These are phyloP conservation scores for Sesbania bispinosa DNA, from an alignment of 306 rosid genomes.

Conservation along the genomic window DNA sequence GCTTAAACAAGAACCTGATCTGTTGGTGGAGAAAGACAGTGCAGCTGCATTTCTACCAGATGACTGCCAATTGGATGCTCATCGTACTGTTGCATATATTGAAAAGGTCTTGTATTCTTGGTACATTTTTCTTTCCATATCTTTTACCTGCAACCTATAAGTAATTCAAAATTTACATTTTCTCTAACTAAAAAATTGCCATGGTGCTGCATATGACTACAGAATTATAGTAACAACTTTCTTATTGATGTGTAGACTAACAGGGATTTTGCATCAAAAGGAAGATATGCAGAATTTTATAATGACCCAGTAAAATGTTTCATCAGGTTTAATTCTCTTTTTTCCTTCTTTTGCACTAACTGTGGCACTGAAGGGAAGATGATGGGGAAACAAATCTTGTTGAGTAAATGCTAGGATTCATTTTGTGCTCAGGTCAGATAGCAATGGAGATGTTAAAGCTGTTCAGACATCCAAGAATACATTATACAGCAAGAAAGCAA, in stretches of 20 bases:
- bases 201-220: background rate
- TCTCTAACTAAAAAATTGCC: background rate
- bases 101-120: slow-evolving; percentile 50
- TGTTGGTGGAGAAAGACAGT: slow-evolving; percentile 48
- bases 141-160: slow-evolving; percentile 6
- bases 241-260: slow-evolving; percentile 52
- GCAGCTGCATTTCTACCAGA: slow-evolving; percentile 81
- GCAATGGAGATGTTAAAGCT: slow-evolving; percentile 49
- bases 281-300: slow-evolving; percentile 81
- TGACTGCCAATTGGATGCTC: slow-evolving; percentile 91
- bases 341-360: background rate
- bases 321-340: slow-evolving; percentile 49
- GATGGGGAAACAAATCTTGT: background rate
- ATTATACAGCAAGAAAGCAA: slow-evolving; percentile 64
- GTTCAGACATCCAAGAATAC: slow-evolving; percentile 61
- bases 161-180: background rate
- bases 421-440: slow-evolving; percentile 49
- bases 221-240: background rate
- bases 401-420: slow-evolving; percentile 18
- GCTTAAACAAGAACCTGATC: slow-evolving; percentile 62
- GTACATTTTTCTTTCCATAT: background rate
- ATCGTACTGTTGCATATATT: slow-evolving; percentile 48
- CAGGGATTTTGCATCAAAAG: slow-evolving; percentile 49
- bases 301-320: slow-evolving; percentile 70
- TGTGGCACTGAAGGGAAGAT: background rate